These are phyloP conservation scores for Rauvolfia tetraphylla DNA, from an alignment of 257 asterid species.

Conservation along the genomic window DNA sequence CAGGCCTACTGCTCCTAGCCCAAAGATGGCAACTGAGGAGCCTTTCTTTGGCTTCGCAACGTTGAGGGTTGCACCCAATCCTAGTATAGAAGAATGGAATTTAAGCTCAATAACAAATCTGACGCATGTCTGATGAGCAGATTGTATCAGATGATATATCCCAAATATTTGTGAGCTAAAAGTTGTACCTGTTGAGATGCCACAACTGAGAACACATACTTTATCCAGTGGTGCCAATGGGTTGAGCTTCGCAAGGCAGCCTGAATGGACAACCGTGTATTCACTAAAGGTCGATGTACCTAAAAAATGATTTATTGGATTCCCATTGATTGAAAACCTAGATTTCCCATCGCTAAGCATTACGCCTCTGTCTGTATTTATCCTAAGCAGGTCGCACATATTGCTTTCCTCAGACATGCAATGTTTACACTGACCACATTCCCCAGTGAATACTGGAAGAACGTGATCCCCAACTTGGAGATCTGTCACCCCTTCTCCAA, in stretches of 20 bases:
- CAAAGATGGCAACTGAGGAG: conserved; percentile 70
- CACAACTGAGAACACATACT: conserved; percentile 24
- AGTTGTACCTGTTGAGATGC: conserved; percentile 22
- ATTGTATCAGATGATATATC: background rate
- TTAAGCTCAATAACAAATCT: background rate
- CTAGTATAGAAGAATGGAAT: conserved; percentile 21
- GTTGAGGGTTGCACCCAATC: conserved; percentile 75
- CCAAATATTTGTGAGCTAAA: background rate
- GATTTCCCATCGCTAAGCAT: conserved; percentile 25
- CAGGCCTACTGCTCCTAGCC: conserved; percentile 87
- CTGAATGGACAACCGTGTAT: conserved; percentile 20
- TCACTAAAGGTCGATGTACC: conserved; percentile 27
- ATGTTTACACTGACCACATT: conserved; percentile 15
- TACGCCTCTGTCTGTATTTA: conserved; percentile 25
- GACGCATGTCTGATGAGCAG: background rate
- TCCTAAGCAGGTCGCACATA: conserved; percentile 25
- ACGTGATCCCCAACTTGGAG: conserved; percentile 22
- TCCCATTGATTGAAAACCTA: conserved; percentile 19
- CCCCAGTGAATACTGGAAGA: conserved; percentile 27
- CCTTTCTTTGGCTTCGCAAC: conserved; percentile 79
- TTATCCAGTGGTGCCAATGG: conserved; percentile 20
- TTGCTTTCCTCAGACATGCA: conserved; percentile 28
- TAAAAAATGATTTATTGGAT: conserved; percentile 19
- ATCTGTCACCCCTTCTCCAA: conserved; percentile 19
- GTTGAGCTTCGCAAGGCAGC: conserved; percentile 23